phyloP scores from a whole-genome alignment of 2,329 filamentous ascomycete genomes.

The Fusarium gaditjirri region DNA sequence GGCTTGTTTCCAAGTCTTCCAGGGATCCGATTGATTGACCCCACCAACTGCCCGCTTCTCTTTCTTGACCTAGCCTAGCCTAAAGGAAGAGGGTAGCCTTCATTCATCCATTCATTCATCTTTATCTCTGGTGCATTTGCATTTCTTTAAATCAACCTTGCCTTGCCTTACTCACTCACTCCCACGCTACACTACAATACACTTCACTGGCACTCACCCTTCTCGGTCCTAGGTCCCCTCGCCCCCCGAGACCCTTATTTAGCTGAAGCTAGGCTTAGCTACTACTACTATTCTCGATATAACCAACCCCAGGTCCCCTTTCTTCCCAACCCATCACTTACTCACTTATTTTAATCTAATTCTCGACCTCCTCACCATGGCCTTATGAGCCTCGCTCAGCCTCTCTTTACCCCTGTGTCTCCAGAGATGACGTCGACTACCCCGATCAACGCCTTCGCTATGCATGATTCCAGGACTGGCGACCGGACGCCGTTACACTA shows the following conservation, averaged over 20 bases:
- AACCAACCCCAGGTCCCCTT: constrained; percentile 6
- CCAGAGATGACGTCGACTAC: constrained; percentile 43
- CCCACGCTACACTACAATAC: neutral
- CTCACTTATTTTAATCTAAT: constrained; percentile 12
- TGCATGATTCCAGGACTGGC: constrained; percentile 49
- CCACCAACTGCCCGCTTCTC: constrained; percentile 42
- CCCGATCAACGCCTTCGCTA: constrained; percentile 40
- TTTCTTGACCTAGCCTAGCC: constrained; percentile 27
- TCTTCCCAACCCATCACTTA: neutral
- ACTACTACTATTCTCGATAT: constrained; percentile 11
- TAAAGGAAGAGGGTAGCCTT: neutral
- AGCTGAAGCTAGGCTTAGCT: constrained; percentile 9
- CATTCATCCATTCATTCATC: constrained; percentile 19
- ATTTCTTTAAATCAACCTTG: constrained; percentile 34
- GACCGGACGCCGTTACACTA: constrained; percentile 54
- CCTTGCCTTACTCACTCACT: neutral
- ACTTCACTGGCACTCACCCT: neutral
- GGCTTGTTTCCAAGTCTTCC: constrained; percentile 41
- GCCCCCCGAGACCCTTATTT: constrained; percentile 16
- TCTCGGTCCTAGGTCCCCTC: constrained; percentile 21
- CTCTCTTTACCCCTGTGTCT: constrained; percentile 24
- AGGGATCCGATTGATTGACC: constrained; percentile 41
- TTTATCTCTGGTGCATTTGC: constrained; percentile 19
- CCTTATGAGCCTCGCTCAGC: constrained; percentile 36
- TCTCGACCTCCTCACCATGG: constrained; percentile 28